A percentile compares a stretch with the other conserved stretches of the same genome.
Conservation (phyloP, 1,284 basidiomycete species). For the Ceratobasidium theobromae region DNA sequence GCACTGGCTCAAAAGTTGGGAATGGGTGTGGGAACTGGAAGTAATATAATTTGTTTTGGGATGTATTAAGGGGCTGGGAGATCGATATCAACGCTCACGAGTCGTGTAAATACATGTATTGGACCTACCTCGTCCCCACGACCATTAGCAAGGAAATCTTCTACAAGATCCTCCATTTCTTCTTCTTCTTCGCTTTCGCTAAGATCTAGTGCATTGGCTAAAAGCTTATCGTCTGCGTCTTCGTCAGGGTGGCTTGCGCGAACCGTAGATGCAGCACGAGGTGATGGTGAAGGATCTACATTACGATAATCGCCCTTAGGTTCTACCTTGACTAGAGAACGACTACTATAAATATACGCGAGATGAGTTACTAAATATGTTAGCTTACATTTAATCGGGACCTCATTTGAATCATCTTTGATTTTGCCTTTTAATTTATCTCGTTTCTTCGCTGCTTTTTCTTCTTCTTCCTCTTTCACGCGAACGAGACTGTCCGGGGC, state of each 20-base stretch:
- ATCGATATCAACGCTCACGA: too few species aligned
- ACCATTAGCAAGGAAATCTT: constrained; percentile 63
- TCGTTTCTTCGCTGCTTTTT: constrained; percentile 47
- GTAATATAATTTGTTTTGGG: constrained; percentile 72
- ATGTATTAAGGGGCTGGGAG: constrained; percentile 29
- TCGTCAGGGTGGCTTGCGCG: constrained; percentile 40
- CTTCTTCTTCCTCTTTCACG: constrained; percentile 49
- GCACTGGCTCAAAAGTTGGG: constrained; percentile 61
- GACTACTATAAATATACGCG: neutral
- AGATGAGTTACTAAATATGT: neutral
- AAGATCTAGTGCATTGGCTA: constrained; percentile 73
- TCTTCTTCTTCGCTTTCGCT: constrained; percentile 86
- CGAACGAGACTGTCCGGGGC: constrained; percentile 73
- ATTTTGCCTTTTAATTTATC: constrained; percentile 43
- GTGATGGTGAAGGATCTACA: constrained; percentile 4
- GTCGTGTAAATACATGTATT: neutral
- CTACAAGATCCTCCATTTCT: constrained; percentile 79
- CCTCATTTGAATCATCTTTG: neutral
- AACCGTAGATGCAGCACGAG: constrained; percentile 11
- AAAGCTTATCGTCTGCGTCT: constrained; percentile 57
- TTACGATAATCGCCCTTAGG: constrained; percentile 42
- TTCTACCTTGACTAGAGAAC: constrained; percentile 38
- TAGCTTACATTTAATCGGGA: neutral
- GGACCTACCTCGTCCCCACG: constrained; percentile 40
- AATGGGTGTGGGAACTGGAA: constrained; percentile 94